Evolutionary conservation across 2,329 filamentous ascomycete species (phyloP).

Genomic region (Zymoseptoria tritici): DNA sequence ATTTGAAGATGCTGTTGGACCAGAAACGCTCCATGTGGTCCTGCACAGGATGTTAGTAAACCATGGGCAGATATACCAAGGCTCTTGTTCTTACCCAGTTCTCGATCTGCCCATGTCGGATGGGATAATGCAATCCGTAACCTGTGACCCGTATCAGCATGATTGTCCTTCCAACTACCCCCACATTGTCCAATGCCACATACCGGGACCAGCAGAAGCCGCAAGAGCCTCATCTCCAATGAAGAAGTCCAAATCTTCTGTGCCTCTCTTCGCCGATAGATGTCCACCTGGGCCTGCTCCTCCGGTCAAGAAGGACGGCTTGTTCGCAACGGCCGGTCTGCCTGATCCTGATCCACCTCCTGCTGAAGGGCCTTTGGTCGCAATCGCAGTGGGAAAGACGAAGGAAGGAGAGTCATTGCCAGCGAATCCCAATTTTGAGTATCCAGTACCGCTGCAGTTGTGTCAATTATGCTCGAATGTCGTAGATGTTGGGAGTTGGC

Average conservation of each 20-base stretch:
- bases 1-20: constrained; percentile 99
- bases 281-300: constrained; percentile 77
- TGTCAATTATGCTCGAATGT: constrained; percentile 17
- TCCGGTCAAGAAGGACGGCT: constrained; percentile 89
- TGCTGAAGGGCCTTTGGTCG: constrained; percentile 71
- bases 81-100: constrained; percentile 65
- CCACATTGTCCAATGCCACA: constrained; percentile 14
- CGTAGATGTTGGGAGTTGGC: not conserved
- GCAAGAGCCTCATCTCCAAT: constrained; percentile 93
- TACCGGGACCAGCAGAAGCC: constrained; percentile 75
- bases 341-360: constrained; percentile 67
- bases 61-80: not conserved
- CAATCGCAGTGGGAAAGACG: constrained; percentile 97
- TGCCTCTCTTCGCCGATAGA: constrained; percentile 84
- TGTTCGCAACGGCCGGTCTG: constrained; percentile 83
- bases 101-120: constrained; percentile 95
- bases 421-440: constrained; percentile 98
- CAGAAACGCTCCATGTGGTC: constrained; percentile 99
- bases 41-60: constrained; percentile 38
- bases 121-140: constrained; percentile 95
- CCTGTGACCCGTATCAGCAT: constrained; percentile 43
- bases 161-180: not conserved
- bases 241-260: constrained; percentile 96
- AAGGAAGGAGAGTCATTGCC: constrained; percentile 99
- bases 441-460: constrained; percentile 83